Evolutionary conservation across 495 filamentous ascomycete species (phyloP).

Genomic region (Neurospora sp.): DNA sequence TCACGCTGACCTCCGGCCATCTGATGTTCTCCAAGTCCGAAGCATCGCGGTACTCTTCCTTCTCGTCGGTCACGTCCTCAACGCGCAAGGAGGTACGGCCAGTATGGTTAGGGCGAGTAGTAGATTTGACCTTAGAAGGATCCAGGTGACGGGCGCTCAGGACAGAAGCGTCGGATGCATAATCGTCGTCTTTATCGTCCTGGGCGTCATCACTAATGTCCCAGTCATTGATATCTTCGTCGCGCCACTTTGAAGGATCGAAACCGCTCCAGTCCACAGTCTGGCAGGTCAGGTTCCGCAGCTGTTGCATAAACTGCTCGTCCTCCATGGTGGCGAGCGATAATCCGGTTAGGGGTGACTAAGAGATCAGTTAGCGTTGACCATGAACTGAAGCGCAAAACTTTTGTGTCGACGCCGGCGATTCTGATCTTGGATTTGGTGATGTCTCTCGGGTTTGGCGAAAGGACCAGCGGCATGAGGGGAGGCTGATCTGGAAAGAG

Average conservation of each 20-base stretch:
- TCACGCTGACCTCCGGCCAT: constrained; percentile 15
- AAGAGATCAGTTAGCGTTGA: background rate
- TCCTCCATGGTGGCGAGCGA: constrained; percentile 3
- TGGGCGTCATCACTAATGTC: background rate
- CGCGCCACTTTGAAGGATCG: constrained; percentile 9
- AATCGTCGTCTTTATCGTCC: background rate
- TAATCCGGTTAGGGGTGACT: background rate
- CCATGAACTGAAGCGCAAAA: background rate
- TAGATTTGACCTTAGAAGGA: background rate
- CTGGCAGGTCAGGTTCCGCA: constrained; percentile 7
- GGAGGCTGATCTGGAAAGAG: background rate
- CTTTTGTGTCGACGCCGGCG: background rate
- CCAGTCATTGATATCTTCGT: background rate
- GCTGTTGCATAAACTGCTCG: constrained; percentile 1
- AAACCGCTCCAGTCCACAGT: constrained; percentile 9
- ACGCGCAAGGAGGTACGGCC: background rate
- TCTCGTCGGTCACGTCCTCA: constrained; percentile 1
- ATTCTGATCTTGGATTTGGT: background rate
- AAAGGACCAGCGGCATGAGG: background rate
- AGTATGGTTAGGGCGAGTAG: background rate
- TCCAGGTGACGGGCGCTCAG: constrained; percentile 10
- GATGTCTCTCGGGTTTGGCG: background rate
- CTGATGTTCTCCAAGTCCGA: constrained; percentile 8
- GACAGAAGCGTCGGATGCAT: constrained; percentile 11
- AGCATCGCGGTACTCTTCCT: background rate